Conservation (phyloP, 176 grass and related monocot species). For the Lolium multiflorum region DNA sequence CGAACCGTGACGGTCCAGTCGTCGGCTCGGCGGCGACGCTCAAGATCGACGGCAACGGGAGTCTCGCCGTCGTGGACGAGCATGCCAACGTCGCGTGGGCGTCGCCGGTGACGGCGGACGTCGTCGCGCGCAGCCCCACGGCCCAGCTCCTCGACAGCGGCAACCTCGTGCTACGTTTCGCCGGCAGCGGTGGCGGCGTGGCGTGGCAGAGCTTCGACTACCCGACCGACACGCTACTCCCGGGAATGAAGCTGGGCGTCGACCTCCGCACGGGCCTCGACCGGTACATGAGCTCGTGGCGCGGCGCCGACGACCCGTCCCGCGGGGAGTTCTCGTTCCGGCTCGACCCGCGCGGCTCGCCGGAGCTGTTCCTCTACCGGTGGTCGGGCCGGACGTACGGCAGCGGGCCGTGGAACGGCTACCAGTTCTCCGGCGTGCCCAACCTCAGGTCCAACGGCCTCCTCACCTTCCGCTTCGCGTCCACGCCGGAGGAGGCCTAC, state of each 20-base stretch:
- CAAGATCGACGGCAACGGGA: slow-evolving; percentile 37
- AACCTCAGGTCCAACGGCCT: slow-evolving; percentile 39
- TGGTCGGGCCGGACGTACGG: slow-evolving; percentile 19
- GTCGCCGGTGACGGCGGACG: not conserved
- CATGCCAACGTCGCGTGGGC: slow-evolving; percentile 44
- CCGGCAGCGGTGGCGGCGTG: not conserved
- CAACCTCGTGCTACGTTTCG: slow-evolving; percentile 58
- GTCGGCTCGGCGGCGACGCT: slow-evolving; percentile 12
- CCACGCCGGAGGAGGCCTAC: slow-evolving; percentile 41
- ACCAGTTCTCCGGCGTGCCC: slow-evolving; percentile 48
- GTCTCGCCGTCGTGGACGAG: slow-evolving; percentile 32
- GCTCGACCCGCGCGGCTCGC: slow-evolving; percentile 45
- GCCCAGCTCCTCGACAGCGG: slow-evolving; percentile 61
- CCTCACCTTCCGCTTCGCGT: slow-evolving; percentile 49
- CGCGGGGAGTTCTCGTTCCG: slow-evolving; percentile 41
- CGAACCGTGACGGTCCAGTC: slow-evolving; percentile 40
- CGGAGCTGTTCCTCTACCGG: slow-evolving; percentile 51
- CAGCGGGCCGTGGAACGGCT: slow-evolving; percentile 67
- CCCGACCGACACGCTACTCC: slow-evolving; percentile 47
- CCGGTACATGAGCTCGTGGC: slow-evolving; percentile 54
- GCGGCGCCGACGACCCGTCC: slow-evolving; percentile 43
- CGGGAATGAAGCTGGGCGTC: slow-evolving; percentile 55
- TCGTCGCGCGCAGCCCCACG: not conserved
- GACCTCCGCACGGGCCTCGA: slow-evolving; percentile 39
- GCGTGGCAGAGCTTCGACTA: too few species aligned